A percentile compares a stretch with the other conserved stretches of the same genome.
These are phyloP conservation scores for Thelonectria discophora DNA, from an alignment of 2,329 filamentous ascomycete species.

Conservation along the genomic window DNA sequence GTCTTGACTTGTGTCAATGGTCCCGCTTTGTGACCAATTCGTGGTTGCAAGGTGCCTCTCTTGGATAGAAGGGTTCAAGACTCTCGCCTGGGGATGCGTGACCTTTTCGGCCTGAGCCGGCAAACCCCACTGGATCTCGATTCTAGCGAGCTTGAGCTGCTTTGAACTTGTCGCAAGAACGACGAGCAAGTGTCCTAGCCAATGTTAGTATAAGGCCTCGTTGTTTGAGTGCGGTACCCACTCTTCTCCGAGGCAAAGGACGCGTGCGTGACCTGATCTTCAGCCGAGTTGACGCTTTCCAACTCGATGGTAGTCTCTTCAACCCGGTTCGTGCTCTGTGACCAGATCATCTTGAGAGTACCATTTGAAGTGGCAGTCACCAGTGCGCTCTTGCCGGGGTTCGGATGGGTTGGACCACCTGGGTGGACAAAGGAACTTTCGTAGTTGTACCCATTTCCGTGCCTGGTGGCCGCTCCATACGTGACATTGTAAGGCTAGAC, in stretches of 20 bases:
- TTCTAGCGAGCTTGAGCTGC: constrained; percentile 77
- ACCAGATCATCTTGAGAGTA: constrained; percentile 78
- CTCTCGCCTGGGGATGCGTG: constrained; percentile 54
- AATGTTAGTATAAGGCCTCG: constrained; percentile 37
- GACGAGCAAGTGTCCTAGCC: constrained; percentile 64
- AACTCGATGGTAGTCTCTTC: constrained; percentile 78
- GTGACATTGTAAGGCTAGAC: constrained; percentile 53
- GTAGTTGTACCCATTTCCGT: constrained; percentile 72
- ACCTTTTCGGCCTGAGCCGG: constrained; percentile 62
- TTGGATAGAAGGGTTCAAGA: constrained; percentile 61
- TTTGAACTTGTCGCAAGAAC: constrained; percentile 74
- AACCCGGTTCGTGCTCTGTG: constrained; percentile 76
- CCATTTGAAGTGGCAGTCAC: constrained; percentile 80
- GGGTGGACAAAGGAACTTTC: constrained; percentile 71
- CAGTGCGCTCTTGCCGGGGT: constrained; percentile 75
- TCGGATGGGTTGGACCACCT: constrained; percentile 77
- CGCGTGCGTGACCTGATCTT: constrained; percentile 83
- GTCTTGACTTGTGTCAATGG: constrained; percentile 55
- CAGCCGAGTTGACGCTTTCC: constrained; percentile 74
- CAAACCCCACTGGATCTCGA: constrained; percentile 76
- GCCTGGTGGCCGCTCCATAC: constrained; percentile 71
- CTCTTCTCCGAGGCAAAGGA: constrained; percentile 78
- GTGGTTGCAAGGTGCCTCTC: constrained; percentile 66
- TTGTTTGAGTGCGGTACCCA: constrained; percentile 47
- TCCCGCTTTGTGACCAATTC: constrained; percentile 63